Evolutionary conservation across 1,284 basidiomycete genomes (phyloP).

Genomic region (Porogramme epimiltina): DNA sequence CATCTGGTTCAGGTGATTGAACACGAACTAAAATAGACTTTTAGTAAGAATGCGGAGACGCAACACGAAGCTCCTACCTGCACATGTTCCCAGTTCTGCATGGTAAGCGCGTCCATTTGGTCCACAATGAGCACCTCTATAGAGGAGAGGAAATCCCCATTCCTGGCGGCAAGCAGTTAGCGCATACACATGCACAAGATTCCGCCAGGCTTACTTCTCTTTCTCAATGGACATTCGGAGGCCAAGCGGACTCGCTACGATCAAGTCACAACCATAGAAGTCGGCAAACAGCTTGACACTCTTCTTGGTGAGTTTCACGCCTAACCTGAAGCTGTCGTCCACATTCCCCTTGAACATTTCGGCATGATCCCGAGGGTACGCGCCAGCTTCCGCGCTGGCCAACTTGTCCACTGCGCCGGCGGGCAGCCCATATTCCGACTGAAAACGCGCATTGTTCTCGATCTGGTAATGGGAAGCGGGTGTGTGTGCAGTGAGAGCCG

Average conservation of each 20-base stretch:
- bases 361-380: constrained; percentile 88
- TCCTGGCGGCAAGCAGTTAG: constrained; percentile 42
- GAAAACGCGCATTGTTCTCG: constrained; percentile 86
- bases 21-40: constrained; percentile 65
- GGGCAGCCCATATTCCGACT: constrained; percentile 83
- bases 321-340: constrained; percentile 94
- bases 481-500: constrained; percentile 68
- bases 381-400: constrained; percentile 66
- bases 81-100: constrained; percentile 99
- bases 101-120: constrained; percentile 89
- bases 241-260: constrained; percentile 93
- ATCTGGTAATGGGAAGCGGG: constrained; percentile 71
- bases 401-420: constrained; percentile 84
- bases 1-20: constrained; percentile 83
- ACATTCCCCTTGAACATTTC: constrained; percentile 97
- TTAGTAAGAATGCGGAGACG: not conserved
- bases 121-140: constrained; percentile 95
- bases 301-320: constrained; percentile 92
- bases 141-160: constrained; percentile 88
- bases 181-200: not conserved
- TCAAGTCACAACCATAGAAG: constrained; percentile 90
- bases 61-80: constrained; percentile 53
- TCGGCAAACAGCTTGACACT: constrained; percentile 85
- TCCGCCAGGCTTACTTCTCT: constrained; percentile 66
- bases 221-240: constrained; percentile 93